phyloP scores from a whole-genome alignment of 768 basidiomycete species.

The Astraeus odoratus region DNA sequence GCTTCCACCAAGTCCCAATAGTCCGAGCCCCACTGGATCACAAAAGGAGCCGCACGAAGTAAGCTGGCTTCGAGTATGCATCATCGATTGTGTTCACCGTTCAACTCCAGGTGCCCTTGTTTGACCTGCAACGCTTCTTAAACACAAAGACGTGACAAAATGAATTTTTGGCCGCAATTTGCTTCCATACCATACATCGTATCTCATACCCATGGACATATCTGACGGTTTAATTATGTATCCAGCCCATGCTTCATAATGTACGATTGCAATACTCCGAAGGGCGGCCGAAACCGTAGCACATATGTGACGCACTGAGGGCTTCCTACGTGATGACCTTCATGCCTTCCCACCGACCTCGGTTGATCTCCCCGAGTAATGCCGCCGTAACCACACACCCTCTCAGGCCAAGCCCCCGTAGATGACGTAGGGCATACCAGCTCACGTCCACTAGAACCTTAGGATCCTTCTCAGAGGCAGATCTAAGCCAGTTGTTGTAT shows the following conservation, averaged over 20 bases:
- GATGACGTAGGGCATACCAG: constrained; percentile 50
- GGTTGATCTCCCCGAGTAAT: constrained; percentile 44
- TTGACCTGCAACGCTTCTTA: constrained; percentile 50
- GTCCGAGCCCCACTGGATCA: constrained; percentile 16
- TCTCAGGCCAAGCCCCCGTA: constrained; percentile 52
- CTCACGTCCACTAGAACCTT: constrained; percentile 42
- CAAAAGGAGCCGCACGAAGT: constrained; percentile 36
- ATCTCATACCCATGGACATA: constrained; percentile 6
- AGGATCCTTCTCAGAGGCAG: constrained; percentile 21
- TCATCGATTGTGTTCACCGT: background rate
- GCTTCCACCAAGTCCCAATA: constrained; percentile 32
- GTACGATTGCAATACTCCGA: constrained; percentile 17
- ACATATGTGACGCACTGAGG: constrained; percentile 9
- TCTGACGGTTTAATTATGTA: constrained; percentile 9
- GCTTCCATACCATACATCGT: constrained; percentile 3
- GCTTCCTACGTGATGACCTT: constrained; percentile 34
- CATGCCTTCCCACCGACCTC: constrained; percentile 62
- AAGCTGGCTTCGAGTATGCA: constrained; percentile 2
- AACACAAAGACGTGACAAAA: constrained; percentile 37
- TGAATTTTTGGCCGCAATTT: background rate
- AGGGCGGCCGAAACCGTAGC: constrained; percentile 16
- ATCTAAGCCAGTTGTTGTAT: constrained; percentile 46
- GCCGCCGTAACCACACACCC: constrained; percentile 40
- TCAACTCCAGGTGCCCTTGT: constrained; percentile 34
- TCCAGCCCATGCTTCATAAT: constrained; percentile 6